phyloP scores from a whole-genome alignment of 345 rosid species.

The Eutrema japonicum region DNA sequence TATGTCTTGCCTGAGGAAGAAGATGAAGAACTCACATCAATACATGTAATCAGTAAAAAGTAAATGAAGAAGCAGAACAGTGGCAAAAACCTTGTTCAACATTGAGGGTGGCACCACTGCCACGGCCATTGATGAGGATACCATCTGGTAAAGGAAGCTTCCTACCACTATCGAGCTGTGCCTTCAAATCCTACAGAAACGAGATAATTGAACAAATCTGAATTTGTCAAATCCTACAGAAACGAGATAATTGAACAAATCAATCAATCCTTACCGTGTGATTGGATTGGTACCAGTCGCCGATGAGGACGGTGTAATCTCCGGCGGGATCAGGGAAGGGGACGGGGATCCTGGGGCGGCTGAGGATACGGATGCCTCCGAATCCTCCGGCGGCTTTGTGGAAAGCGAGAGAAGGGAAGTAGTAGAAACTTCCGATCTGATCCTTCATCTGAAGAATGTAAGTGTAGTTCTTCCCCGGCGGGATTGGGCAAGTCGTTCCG shows the following conservation, averaged over 20 bases:
- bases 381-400: slow-evolving; percentile 86
- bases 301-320: slow-evolving; percentile 73
- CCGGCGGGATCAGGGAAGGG: slow-evolving; percentile 73
- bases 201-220: neutral
- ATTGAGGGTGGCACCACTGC: slow-evolving; percentile 64
- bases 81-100: slow-evolving; percentile 77
- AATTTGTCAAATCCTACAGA: slow-evolving; percentile 44
- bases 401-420: slow-evolving; percentile 76
- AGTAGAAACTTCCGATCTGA: slow-evolving; percentile 77
- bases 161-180: slow-evolving; percentile 62
- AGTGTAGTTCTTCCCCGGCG: slow-evolving; percentile 83
- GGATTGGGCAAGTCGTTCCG: slow-evolving; percentile 93
- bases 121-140: slow-evolving; percentile 90
- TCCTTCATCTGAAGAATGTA: slow-evolving; percentile 77
- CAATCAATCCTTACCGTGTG: slow-evolving; percentile 59
- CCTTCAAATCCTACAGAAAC: slow-evolving; percentile 59
- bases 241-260: neutral
- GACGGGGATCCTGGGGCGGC: slow-evolving; percentile 72
- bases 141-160: slow-evolving; percentile 86
- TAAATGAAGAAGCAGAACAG: neutral
- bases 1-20: slow-evolving; percentile 59
- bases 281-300: slow-evolving; percentile 78
- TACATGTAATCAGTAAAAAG: slow-evolving; percentile 16
- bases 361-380: slow-evolving; percentile 70
- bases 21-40: slow-evolving; percentile 14